Percentiles rank a stretch among this genome's conserved stretches.
Conservation (phyloP, 768 basidiomycete species). For the Naganishia antarctica region DNA sequence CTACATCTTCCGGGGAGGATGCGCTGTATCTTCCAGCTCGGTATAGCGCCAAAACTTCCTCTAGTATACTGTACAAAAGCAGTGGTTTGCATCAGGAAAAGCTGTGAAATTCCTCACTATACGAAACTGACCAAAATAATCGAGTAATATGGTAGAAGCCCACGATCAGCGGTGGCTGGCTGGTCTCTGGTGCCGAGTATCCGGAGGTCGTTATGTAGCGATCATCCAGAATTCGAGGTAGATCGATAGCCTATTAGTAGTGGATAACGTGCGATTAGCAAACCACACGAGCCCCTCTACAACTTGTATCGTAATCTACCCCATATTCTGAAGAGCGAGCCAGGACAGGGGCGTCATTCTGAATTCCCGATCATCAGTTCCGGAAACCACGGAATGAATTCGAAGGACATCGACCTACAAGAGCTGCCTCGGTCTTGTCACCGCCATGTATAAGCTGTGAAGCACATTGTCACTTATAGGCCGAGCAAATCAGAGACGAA, state of each 20-base stretch:
- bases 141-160: slow-evolving; percentile 25
- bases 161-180: slow-evolving; percentile 13
- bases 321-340: slow-evolving; percentile 19
- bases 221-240: slow-evolving; percentile 20
- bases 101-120: too few relatives aligned
- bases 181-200: slow-evolving; percentile 8
- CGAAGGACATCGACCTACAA: not conserved
- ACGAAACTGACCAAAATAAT: slow-evolving; percentile 19
- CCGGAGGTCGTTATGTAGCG: slow-evolving; percentile 6
- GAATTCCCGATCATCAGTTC: not conserved
- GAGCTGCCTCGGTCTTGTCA: slow-evolving; percentile 17
- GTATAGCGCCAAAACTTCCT: slow-evolving; percentile 23
- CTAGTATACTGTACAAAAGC: slow-evolving; percentile 5
- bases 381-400: not conserved
- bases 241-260: slow-evolving; percentile 2
- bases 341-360: slow-evolving; percentile 14
- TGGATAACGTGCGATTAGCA: not conserved
- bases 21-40: slow-evolving; percentile 15
- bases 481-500: not conserved
- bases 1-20: slow-evolving; percentile 4
- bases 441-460: slow-evolving; percentile 22
- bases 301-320: not conserved
- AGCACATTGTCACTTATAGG: not conserved
- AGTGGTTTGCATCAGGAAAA: not conserved
- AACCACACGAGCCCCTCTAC: not conserved